Evolutionary conservation across 192 early-diverging fungal genomes (phyloP), one percentile per base, ranked within the genome.

Genomic region (Dispira simplex): DNA sequence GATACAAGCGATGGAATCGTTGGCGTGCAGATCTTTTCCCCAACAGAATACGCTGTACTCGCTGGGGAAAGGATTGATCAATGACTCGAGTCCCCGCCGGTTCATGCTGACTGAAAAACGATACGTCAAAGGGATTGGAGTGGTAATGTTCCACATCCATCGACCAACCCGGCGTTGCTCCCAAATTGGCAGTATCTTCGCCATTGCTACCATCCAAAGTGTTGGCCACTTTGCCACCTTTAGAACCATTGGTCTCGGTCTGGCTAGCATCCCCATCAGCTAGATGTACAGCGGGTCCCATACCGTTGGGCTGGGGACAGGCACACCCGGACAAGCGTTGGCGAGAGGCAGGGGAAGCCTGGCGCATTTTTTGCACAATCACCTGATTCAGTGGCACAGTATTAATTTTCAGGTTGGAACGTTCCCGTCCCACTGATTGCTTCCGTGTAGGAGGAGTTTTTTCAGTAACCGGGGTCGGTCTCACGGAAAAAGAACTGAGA

Each of bases 91-190:
- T 6, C 6, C 32, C 32, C 1, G 21, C 8, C 48, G 48, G 18
- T 9, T 49, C 48, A 2, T 20, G 48, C 48, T 18, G 32, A 18
- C 58, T 43, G 16, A 60, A 60, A 43, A 60, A 60, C 5, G 25
- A 43, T n/a, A 60, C 21, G 32, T 60, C 58, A 43, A 60, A 60
- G 2, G 58, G 58, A 21, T 60, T 60, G 58, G 58, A 60, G 16
- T 43, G 21, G 44, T 60, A 60, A 44, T 60, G 58, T 2, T 28
- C 26, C 12, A 60, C 27, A 16, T 9, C 18, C 8, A 1, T 8
- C 8, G 49, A 4, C 49, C 49, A 18, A 20, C 49, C 49, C 4
- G 49, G 49, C 4, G 49, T 8, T 51, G n/a, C 8, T 3, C 49
- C 16, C 6, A 39, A 39, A 1, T 1, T 39, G 32, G 32, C 6